phyloP scores from a whole-genome alignment of 2,329 filamentous ascomycete species.

The Arachnomyces sp. region DNA sequence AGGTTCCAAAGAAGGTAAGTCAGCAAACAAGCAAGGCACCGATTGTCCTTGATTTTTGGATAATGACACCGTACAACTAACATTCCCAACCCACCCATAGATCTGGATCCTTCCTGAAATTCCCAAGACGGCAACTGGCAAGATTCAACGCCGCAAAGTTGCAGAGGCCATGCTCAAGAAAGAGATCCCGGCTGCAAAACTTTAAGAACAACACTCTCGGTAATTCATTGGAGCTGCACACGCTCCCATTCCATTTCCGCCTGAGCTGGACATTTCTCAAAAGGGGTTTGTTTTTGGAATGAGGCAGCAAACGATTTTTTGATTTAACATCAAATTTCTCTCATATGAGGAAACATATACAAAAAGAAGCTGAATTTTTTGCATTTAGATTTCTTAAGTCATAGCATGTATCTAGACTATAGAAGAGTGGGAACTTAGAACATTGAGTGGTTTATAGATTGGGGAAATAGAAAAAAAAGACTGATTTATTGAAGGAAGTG shows the following conservation, averaged over 20 bases:
- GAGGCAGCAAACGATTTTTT: no score
- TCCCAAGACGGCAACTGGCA: conserved; percentile 88
- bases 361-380: no score
- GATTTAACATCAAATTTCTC: no score
- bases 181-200: conserved; percentile 48
- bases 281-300: no score
- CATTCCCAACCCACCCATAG: conserved; percentile 31
- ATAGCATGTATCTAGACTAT: no score
- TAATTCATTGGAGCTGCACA: neutral
- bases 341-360: no score
- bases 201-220: conserved; percentile 27
- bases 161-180: conserved; percentile 76
- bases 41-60: neutral
- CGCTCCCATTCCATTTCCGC: neutral
- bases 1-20: conserved; percentile 71
- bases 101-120: conserved; percentile 76
- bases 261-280: no score
- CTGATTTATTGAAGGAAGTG: no score
- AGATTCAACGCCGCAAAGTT: conserved; percentile 80
- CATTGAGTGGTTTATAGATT: no score
- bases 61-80: neutral
- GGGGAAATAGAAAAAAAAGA: no score
- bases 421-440: no score
- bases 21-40: neutral
- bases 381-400: no score